Evolutionary conservation across 768 basidiomycete genomes (phyloP).

Genomic region (Kwoniella dejecticola): DNA sequence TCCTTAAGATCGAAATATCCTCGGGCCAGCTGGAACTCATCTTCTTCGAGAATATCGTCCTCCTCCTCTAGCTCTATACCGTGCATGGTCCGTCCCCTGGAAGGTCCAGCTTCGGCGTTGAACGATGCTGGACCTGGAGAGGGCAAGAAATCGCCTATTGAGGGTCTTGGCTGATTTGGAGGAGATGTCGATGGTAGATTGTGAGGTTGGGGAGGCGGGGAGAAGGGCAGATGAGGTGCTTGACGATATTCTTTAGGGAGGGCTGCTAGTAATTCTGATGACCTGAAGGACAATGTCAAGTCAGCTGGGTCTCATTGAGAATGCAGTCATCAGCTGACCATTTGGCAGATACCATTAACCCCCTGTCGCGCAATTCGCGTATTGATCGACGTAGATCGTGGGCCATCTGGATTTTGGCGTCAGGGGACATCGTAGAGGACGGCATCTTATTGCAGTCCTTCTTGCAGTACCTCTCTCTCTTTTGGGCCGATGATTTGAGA

Average conservation of each 20-base stretch:
- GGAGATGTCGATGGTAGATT: slow-evolving; percentile 20
- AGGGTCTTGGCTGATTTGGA: slow-evolving; percentile 26
- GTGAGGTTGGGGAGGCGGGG: slow-evolving; percentile 36
- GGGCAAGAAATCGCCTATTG: slow-evolving; percentile 43
- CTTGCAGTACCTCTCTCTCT: neutral
- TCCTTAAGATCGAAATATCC: slow-evolving; percentile 76
- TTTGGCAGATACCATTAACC: slow-evolving; percentile 45
- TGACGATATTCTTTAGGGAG: slow-evolving; percentile 36
- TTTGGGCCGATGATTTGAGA: no score
- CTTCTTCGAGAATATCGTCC: slow-evolving; percentile 65
- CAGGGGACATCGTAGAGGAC: slow-evolving; percentile 15
- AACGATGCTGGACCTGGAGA: slow-evolving; percentile 43
- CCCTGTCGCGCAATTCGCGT: slow-evolving; percentile 42
- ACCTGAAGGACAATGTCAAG: slow-evolving; percentile 23
- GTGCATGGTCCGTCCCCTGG: slow-evolving; percentile 40
- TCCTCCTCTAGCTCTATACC: slow-evolving; percentile 54
- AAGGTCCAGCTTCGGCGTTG: slow-evolving; percentile 34
- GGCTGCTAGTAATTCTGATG: slow-evolving; percentile 39
- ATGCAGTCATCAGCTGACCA: slow-evolving; percentile 29
- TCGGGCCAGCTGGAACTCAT: slow-evolving; percentile 67
- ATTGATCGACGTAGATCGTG: slow-evolving; percentile 41
- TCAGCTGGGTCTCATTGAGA: neutral
- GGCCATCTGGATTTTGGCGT: slow-evolving; percentile 39
- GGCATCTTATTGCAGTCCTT: slow-evolving; percentile 12
- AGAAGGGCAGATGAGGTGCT: slow-evolving; percentile 45